Conservation (phyloP, 2,329 filamentous ascomycete species). For the Talaromyces sp. region DNA sequence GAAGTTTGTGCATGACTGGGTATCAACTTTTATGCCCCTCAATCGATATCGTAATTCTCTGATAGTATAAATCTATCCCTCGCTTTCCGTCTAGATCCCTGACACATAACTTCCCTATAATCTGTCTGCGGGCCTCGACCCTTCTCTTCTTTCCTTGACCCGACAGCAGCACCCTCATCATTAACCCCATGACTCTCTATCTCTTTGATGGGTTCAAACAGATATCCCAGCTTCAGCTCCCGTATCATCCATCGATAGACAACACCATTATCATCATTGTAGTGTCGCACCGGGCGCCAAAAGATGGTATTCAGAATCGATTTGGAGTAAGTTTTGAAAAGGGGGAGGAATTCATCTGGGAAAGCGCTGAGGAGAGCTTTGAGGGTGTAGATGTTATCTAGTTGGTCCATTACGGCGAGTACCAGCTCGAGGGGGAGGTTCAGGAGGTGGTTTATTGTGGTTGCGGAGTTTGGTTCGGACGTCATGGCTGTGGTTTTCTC, state of each 20-base stretch:
- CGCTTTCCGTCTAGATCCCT: not conserved
- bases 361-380: conserved; percentile 15
- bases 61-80: not conserved
- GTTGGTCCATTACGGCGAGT: conserved; percentile 9
- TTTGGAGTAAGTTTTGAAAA: conserved; percentile 10
- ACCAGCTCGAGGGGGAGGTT: conserved; percentile 13
- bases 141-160: not conserved
- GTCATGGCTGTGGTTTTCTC: not conserved
- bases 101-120: not conserved
- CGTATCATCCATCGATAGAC: conserved; percentile 17
- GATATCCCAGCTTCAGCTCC: conserved; percentile 10
- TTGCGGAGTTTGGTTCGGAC: not conserved
- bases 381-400: conserved; percentile 14
- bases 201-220: not conserved
- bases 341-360: conserved; percentile 2
- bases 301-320: conserved; percentile 15
- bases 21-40: not conserved
- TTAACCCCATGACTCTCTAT: too few species aligned
- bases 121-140: not conserved
- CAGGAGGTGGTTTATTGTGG: not conserved
- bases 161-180: not conserved
- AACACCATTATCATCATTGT: conserved; percentile 11
- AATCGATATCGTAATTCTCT: conserved; percentile 16
- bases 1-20: conserved; percentile 4
- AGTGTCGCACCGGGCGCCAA: conserved; percentile 13